Conservation (phyloP, 2,329 filamentous ascomycete species). For the Cordyceps javanica region DNA sequence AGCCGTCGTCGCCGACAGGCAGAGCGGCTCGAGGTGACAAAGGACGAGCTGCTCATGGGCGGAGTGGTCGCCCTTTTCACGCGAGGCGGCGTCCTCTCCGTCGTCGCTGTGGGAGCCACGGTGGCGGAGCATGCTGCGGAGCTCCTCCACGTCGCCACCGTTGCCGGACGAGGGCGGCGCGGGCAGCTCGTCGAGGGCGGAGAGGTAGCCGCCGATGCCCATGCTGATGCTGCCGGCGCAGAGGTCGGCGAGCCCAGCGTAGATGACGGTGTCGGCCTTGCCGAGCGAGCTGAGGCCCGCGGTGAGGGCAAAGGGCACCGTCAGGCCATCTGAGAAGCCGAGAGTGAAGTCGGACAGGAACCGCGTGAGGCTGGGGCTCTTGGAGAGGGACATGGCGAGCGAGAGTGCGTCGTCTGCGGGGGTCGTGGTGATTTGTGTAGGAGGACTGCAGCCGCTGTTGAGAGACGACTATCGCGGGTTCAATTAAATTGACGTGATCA, state of each 20-base stretch:
- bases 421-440: background rate
- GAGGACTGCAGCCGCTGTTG: background rate
- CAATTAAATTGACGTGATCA: background rate
- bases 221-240: constrained; percentile 68
- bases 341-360: constrained; percentile 62
- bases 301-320: constrained; percentile 68
- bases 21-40: constrained; percentile 28
- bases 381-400: constrained; percentile 17
- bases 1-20: constrained; percentile 19
- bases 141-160: constrained; percentile 18
- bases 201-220: constrained; percentile 65
- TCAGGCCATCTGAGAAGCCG: constrained; percentile 67
- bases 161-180: background rate
- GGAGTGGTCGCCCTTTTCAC: constrained; percentile 15
- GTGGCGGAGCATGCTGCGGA: constrained; percentile 20
- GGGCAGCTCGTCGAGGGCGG: constrained; percentile 39
- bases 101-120: constrained; percentile 8
- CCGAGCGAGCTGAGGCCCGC: constrained; percentile 60
- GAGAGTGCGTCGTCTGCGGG: background rate
- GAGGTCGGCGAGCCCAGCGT: constrained; percentile 63
- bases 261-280: constrained; percentile 55
- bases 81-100: constrained; percentile 4
- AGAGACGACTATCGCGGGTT: background rate
- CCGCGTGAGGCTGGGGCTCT: constrained; percentile 26
- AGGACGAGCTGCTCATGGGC: constrained; percentile 20